Evolutionary conservation across 1,284 basidiomycete genomes (phyloP), one percentile per base, ranked within the genome.

Genomic region (Taiwanofungus camphoratus): DNA sequence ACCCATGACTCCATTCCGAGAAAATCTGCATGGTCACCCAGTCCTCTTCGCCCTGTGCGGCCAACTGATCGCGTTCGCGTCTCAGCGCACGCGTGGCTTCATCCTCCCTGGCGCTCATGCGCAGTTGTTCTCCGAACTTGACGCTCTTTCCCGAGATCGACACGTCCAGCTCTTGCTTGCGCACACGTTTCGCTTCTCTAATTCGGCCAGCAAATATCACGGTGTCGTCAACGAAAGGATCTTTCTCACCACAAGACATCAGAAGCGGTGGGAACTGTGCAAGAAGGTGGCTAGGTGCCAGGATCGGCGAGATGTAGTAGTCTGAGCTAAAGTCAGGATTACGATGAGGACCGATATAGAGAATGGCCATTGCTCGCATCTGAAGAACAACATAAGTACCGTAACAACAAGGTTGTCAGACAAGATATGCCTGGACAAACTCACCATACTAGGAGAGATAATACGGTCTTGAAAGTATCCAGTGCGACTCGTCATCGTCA

Each of bases 361-460:
- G 71, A 55, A 98, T 94, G 1, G 94, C 93, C 94, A 98, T 98
- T 1, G 94, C 92, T 32, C 95, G 87, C 88, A 97, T 95, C 92
- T 95, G 53, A 32, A 36, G 16, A 23, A 33, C 6, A 33, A 27
- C 34, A 31, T 19, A 16, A 16, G 26, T 22, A 18, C 16, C 18
- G 15, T 21, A 26, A 41, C 21, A 34, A 43, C 15, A 26, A 16
- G 19, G n/a, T 31, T 23, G 11, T 33, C 22, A 32, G 41, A 46
- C 46, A 46, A 51, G 50, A 27, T n/a, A n/a, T n/a, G n/a, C n/a
- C n/a, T 31, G 42, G 45, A 41, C 41, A 43, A 46, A 38, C 87
- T 58, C 62, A 92, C 91, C 90, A 96, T 93, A 56, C 83, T 87
- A 0, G 92, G 92, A 12, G 90, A 84, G 46, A 96, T 81, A 55